Evolutionary conservation across 2,329 filamentous ascomycete genomes (phyloP).

Genomic region (Neofusicoccum kwambonambiense): DNA sequence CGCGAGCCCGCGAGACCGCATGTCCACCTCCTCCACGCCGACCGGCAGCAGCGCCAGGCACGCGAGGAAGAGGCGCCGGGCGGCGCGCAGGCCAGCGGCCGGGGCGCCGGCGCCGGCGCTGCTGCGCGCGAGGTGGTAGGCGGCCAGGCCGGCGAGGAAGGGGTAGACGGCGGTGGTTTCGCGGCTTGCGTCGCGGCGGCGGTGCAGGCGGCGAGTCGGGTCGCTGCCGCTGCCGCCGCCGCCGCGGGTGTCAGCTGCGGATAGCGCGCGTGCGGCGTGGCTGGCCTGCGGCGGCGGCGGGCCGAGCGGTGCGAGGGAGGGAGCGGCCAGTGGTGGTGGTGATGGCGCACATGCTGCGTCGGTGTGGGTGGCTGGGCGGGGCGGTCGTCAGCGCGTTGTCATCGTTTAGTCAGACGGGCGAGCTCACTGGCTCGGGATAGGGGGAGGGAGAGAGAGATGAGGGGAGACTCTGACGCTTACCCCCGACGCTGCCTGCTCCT

Average conservation of each 20-base stretch:
- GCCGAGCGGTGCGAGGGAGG: background rate
- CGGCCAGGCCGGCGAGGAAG: slow-evolving; percentile 11
- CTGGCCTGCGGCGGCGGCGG: background rate
- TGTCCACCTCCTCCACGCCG: background rate
- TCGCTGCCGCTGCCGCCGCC: too few relatives aligned
- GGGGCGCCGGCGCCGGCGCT: background rate
- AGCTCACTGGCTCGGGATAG: background rate
- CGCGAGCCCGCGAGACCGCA: background rate
- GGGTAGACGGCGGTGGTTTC: background rate
- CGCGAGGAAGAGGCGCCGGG: background rate
- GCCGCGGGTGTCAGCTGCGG: too few relatives aligned
- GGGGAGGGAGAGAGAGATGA: background rate
- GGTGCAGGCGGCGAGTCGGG: background rate
- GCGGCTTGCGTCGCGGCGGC: background rate
- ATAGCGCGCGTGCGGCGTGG: background rate
- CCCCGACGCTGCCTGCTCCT: background rate
- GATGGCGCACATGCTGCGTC: background rate
- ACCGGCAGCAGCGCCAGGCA: background rate
- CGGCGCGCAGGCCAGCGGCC: background rate
- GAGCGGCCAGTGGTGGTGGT: background rate
- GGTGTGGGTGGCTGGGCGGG: background rate
- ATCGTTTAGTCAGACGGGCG: slow-evolving; percentile 6
- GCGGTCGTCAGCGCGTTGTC: background rate
- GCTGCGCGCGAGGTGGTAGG: slow-evolving; percentile 4
- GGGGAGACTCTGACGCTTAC: background rate